Percentiles rank a stretch among this genome's conserved stretches.
Conservation (phyloP, 2,329 filamentous ascomycete genomes). For the Fusarium sp. region DNA sequence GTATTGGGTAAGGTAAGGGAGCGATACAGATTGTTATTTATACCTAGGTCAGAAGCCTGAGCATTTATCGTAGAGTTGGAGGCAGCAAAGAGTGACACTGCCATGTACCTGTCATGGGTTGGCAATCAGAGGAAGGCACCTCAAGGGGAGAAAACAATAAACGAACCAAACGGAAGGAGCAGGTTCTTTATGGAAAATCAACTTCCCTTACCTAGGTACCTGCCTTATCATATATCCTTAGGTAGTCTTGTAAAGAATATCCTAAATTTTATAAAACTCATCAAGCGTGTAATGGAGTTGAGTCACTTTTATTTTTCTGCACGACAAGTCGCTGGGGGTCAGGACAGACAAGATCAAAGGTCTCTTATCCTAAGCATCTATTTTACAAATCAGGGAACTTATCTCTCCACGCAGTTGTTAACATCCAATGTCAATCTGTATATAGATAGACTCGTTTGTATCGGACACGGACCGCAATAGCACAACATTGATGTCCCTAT, state of each 20-base stretch:
- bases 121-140: not conserved
- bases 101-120: slow-evolving; percentile 18
- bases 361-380: not conserved
- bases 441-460: not conserved
- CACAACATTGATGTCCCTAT: not conserved
- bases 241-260: not conserved
- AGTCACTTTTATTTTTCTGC: not conserved
- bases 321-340: not conserved
- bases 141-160: not conserved
- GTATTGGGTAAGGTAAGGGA: too few relatives aligned
- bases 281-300: not conserved
- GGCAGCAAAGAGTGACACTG: slow-evolving; percentile 21
- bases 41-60: not conserved
- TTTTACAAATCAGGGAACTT: not conserved
- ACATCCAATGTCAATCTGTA: not conserved
- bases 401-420: not conserved
- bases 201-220: not conserved
- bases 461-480: not conserved
- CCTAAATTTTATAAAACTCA: not conserved
- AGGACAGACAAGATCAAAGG: not conserved
- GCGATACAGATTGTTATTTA: not conserved
- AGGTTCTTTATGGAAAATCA: not conserved
- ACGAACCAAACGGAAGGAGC: not conserved
- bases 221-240: not conserved
- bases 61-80: not conserved